Percentiles rank a stretch among this genome's conserved stretches.
Evolutionary conservation across 2,329 filamentous ascomycete species (phyloP).

Genomic region (Talaromyces sp.): DNA sequence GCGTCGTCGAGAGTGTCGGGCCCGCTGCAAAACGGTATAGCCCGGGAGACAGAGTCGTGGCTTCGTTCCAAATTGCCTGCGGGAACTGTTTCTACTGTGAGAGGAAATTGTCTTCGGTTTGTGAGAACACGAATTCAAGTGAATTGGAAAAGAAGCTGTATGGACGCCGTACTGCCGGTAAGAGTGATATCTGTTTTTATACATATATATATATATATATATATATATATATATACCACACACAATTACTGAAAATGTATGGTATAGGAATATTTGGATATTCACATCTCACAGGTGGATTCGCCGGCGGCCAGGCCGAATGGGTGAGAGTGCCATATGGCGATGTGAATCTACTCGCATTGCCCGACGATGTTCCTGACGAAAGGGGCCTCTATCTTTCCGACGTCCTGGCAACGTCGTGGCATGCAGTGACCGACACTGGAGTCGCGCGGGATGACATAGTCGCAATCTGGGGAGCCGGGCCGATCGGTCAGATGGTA

Average conservation of each 20-base stretch:
- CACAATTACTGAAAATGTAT: background rate
- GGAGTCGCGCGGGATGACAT: conserved; percentile 70
- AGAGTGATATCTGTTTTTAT: conserved; percentile 17
- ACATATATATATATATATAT: background rate
- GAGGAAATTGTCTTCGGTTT: conserved; percentile 72
- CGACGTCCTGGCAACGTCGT: conserved; percentile 74
- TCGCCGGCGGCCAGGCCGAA: conserved; percentile 82
- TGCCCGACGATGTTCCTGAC: conserved; percentile 74
- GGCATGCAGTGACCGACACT: conserved; percentile 78
- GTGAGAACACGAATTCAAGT: conserved; percentile 74
- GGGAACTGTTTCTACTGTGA: conserved; percentile 69
- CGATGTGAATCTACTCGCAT: conserved; percentile 73
- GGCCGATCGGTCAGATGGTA: conserved; percentile 77
- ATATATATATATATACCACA: background rate
- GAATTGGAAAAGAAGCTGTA: conserved; percentile 69
- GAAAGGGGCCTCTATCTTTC: conserved; percentile 79
- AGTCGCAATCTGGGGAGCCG: conserved; percentile 82
- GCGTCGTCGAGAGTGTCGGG: conserved; percentile 52
- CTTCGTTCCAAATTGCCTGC: conserved; percentile 76
- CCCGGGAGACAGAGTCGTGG: conserved; percentile 67
- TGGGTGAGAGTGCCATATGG: conserved; percentile 77
- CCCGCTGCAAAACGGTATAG: conserved; percentile 50
- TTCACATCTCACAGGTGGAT: conserved; percentile 74
- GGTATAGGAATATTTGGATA: conserved; percentile 60
- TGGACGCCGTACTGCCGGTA: conserved; percentile 66